These are phyloP conservation scores for Stagonosporopsis tanaceti DNA, from an alignment of 2,329 filamentous ascomycete genomes.

Conservation along the genomic window DNA sequence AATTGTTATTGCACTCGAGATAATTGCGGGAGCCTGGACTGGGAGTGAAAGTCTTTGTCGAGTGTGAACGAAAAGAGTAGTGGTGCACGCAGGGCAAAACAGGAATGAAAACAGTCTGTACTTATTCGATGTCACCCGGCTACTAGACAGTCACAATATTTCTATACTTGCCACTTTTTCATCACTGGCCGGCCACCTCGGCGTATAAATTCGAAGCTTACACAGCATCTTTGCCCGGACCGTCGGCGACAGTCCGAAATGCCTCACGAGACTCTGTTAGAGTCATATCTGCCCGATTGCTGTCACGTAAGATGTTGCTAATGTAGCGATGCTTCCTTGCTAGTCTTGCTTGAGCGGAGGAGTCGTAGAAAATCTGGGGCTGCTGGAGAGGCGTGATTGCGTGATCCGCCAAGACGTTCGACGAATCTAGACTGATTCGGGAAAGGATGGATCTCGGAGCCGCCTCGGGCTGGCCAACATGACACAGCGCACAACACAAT, in stretches of 20 bases:
- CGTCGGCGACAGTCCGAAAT: slow-evolving; percentile 19
- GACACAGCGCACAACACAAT: not conserved
- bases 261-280: slow-evolving; percentile 8
- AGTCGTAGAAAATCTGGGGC: slow-evolving; percentile 6
- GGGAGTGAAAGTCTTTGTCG: not conserved
- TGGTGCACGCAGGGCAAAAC: not conserved
- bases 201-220: slow-evolving; percentile 10
- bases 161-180: slow-evolving; percentile 14
- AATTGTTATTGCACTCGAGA: not conserved
- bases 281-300: not conserved
- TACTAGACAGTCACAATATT: slow-evolving; percentile 7
- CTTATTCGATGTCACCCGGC: not conserved
- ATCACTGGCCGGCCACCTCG: slow-evolving; percentile 9
- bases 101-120: not conserved
- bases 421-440: not conserved
- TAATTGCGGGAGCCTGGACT: not conserved
- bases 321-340: not conserved
- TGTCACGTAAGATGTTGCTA: slow-evolving; percentile 11
- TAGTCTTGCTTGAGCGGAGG: slow-evolving; percentile 3
- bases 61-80: no score
- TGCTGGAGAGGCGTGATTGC: slow-evolving; percentile 13
- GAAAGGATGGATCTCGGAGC: slow-evolving; percentile 5
- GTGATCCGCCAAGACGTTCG: slow-evolving; percentile 2
- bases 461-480: not conserved
- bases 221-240: slow-evolving; percentile 9